Base-by-base conservation (phyloP, 805 yeast genomes). In the Wickerhamomyces xylosicus region DNA sequence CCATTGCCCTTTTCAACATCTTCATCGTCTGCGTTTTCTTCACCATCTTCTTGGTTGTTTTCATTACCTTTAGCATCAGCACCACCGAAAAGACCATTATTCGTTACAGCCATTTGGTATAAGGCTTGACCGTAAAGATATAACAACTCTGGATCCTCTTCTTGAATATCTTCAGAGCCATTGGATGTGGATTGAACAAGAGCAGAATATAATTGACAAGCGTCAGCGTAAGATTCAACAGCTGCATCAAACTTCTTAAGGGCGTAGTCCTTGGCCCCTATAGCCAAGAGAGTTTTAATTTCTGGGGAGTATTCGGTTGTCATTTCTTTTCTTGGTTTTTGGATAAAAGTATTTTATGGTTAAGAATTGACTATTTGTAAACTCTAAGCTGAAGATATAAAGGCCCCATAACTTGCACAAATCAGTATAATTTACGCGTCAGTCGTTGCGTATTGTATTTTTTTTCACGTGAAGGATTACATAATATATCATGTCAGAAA, bases 111-210 rank as follows among this genome's bases (percentile, higher is more conserved):
- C 31, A 74, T 72, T 45, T 79, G 82, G 60, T 80, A 87, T 29
- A 89, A 59, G 1, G 95, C 77, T 55, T 78, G 77, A 2, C 95
- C 96, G 47, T 87, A 87, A 32, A 82, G 58, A 47, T 71, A 76
- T 50, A 87, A 63, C 47, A 85, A 66, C 44, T 84, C 84, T 5
- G 92, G 81, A 44, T 73, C 72, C 46, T 86, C 95, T 3, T 37
- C 40, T 16, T 68, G 61, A 31, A 66, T 66, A 11, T 61, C 61
- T 25, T 25, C 29, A 5, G 9, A 7, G 4, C 14, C 29, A 11
- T 25, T 25, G 4, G 29, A 8, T 4, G 14, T 5, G 14, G 29
- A 25, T 25, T 7, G n/a, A 11, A 11, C 29, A 10, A 25, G 14
- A 17, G 33, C 19, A 37, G 75, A 69, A 47, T 61, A 68, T 33